Evolutionary conservation across 1,139 yeast species (phyloP), one percentile per base, ranked within the genome.

Genomic region (Candida sanyaensis): DNA sequence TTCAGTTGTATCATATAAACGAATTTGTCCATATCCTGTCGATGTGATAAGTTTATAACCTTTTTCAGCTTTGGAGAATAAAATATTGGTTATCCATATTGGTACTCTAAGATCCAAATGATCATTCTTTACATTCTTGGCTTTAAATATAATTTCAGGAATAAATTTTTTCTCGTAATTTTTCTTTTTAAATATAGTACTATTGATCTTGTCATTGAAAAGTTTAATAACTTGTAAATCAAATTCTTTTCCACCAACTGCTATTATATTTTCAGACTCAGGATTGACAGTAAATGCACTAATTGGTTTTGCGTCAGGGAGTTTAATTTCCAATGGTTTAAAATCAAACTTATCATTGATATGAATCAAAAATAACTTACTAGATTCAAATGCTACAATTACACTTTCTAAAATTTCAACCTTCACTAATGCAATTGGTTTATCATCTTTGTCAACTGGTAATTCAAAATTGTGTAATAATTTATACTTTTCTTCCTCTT

Each of bases 171-270:
- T 53, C 17, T 47, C 50, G 41, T 58, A 50, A 21, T 53, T 44
- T 7, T 59, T 50, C 31, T 50, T 49, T 37, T 55, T 45, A 58
- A 56, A 56, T 6, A 60, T 37, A n/a, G 58, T 48, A 34, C 55
- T 54, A 43, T 58, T 56, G 17, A 62, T 43, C 21, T 55, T 59
- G 26, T 54, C 55, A 4, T 66, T 66, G 43, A 69, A 73, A 13
- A 85, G 52, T 44, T 73, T 65, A 1, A 83, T 64, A 21, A 87
- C 65, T 50, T 78, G 79, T 4, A 86, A 68, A 56, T 86, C 86
- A 53, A 82, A 81, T 55, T 87, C 91, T 61, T 86, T 81, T 38
- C 95, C 96, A 42, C 93, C 96, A 59, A 70, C 79, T 0, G 89
- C 92, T 64, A 83, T 80, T 2, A 81, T 62, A 21, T 81, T 77